These are phyloP conservation scores for Fraxinus sp. DNA, from an alignment of 305 asterid species.

Conservation along the genomic window DNA sequence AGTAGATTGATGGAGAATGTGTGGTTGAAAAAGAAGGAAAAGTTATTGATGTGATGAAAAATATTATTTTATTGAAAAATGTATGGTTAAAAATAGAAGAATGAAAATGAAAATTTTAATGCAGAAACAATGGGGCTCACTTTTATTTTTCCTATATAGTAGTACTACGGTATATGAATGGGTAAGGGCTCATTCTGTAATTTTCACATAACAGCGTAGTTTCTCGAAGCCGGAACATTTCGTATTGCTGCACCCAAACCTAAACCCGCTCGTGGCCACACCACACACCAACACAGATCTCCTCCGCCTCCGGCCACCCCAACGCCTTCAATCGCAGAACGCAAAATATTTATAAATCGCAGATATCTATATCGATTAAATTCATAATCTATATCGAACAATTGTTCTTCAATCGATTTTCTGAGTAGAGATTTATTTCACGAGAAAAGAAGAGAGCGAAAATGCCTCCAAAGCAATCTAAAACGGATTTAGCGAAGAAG, in stretches of 20 bases:
- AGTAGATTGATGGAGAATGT: no score
- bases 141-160: background rate
- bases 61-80: no score
- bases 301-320: background rate
- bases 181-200: slow-evolving; percentile 4
- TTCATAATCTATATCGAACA: background rate
- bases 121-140: no score
- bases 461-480: slow-evolving; percentile 88
- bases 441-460: slow-evolving; percentile 23
- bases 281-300: background rate
- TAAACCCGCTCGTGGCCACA: slow-evolving; percentile 3
- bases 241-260: background rate
- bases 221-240: background rate
- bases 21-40: no score
- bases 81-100: no score
- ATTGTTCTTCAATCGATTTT: background rate
- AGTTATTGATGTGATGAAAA: no score
- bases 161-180: background rate
- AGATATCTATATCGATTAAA: background rate
- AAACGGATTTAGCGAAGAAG: slow-evolving; percentile 84
- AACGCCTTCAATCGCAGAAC: background rate
- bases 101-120: no score
- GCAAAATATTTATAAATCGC: background rate
- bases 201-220: background rate
- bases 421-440: background rate